phyloP scores from a whole-genome alignment of 2,329 filamentous ascomycete species.

The Penicillium sp. region DNA sequence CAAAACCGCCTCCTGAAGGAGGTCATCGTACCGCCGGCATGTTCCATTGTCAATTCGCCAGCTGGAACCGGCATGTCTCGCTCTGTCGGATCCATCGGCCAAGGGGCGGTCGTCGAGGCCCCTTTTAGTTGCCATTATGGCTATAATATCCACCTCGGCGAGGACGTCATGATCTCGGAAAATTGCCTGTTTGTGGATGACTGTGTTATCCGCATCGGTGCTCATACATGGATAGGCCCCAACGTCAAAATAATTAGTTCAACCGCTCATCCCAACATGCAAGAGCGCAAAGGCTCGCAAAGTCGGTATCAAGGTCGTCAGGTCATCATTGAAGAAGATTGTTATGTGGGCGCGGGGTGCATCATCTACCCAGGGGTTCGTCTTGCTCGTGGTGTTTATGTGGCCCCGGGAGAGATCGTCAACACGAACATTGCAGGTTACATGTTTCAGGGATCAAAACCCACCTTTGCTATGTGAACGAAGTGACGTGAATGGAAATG shows the following conservation, averaged over 20 bases:
- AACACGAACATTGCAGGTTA: conserved; percentile 43
- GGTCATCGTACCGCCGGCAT: conserved; percentile 35
- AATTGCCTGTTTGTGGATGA: conserved; percentile 85
- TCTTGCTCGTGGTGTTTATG: conserved; percentile 42
- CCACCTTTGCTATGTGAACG: conserved; percentile 38
- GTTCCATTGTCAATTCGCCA: conserved; percentile 44
- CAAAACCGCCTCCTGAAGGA: conserved; percentile 41
- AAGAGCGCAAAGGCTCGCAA: conserved; percentile 68
- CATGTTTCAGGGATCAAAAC: conserved; percentile 42
- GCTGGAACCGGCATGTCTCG: conserved; percentile 52
- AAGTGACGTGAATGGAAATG: background rate
- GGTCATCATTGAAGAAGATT: conserved; percentile 73
- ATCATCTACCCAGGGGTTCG: conserved; percentile 54
- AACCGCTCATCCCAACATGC: conserved; percentile 68
- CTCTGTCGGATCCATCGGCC: conserved; percentile 63
- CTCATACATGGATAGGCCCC: conserved; percentile 66
- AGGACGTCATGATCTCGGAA: conserved; percentile 77
- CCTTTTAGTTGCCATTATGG: conserved; percentile 94
- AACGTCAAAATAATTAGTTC: conserved; percentile 84
- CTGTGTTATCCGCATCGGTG: conserved; percentile 76
- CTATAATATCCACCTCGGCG: conserved; percentile 86
- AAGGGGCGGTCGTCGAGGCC: conserved; percentile 73
- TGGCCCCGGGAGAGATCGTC: conserved; percentile 46
- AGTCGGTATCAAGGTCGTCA: conserved; percentile 67
- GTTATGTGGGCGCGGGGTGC: conserved; percentile 62